Percentiles rank a stretch among this genome's conserved stretches.
These are phyloP conservation scores for Adansonia gregorii DNA, from an alignment of 441 rosid genomes.

Conservation along the genomic window DNA sequence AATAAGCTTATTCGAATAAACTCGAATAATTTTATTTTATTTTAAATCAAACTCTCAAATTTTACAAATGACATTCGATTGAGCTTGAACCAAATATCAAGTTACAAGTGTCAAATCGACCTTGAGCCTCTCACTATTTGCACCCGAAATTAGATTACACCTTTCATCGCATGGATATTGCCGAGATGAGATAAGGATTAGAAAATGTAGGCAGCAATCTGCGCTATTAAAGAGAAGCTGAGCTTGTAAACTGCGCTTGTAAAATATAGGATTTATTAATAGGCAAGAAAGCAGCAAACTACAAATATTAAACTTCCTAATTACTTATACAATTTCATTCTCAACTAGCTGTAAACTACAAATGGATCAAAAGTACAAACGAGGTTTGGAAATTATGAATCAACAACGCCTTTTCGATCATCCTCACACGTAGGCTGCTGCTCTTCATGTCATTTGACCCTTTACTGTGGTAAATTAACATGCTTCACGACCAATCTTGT, in stretches of 20 bases:
- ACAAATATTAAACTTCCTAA: constrained; percentile 1
- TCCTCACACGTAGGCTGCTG: background rate
- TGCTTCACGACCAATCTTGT: background rate
- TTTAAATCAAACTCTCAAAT: too few relatives aligned
- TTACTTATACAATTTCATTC: background rate
- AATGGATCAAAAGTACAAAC: background rate
- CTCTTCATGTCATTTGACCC: background rate
- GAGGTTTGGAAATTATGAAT: background rate
- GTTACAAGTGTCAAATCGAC: too few relatives aligned
- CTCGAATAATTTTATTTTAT: too few relatives aligned
- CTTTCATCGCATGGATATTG: background rate
- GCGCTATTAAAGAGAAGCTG: background rate
- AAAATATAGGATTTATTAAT: background rate
- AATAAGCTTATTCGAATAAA: too few relatives aligned
- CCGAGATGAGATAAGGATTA: background rate
- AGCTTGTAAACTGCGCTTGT: background rate
- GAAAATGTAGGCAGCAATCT: background rate
- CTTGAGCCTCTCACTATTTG: too few relatives aligned
- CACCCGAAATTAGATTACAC: too few relatives aligned
- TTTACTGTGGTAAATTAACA: background rate
- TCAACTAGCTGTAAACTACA: background rate
- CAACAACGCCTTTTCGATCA: background rate
- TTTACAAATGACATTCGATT: too few relatives aligned
- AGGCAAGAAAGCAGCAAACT: background rate
- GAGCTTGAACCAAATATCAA: too few relatives aligned